Base-by-base conservation (phyloP, 441 rosid genomes). In the Adansonia gregorii region DNA sequence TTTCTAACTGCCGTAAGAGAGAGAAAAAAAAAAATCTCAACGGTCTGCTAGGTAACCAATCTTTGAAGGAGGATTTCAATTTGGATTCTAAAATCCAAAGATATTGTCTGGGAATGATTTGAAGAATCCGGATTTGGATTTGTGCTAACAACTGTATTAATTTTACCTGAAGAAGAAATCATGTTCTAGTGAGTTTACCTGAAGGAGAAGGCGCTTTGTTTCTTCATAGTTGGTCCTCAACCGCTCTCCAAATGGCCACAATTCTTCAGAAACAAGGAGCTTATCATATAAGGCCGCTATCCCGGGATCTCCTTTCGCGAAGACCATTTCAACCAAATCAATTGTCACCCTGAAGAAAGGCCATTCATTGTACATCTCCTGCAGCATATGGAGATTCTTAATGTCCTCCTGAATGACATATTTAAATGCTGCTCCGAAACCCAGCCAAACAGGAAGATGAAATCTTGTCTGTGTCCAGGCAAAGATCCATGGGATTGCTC, bases 271-370 rank as follows among this genome's bases (percentile, higher is more conserved):
- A 19, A 56, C 61, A 56, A 56, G 61, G 61, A 56, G 61, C 61
- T 56, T 56, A 19, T 56, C 61, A 3, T 56, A 56, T 19, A 56
- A 56, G 61, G 61, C 61, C 8, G 61, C 61, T 5, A 56, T 56
- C 22, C 61, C 61, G 61, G 61, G 61, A 56, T 56, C 61, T 56
- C 61, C 61, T 19, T 56, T 56, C 19, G 61, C 61, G 2, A 56
- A 56, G 24, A 56, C 61, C 61, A 56, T 56, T 56, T 56, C 61
- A 19, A 56, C 61, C 27, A 56, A 56, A 56, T 56, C 61, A 17
- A 56, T 56, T 56, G 61, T 56, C 61, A 56, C 61, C 27, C 61
- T 56, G 61, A 56, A 56, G 61, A 56, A 56, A 56, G 61, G 61
- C 61, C 61, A 56, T 8, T 19, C 61, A 56, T 56, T 56, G 61